phyloP scores from a whole-genome alignment of 345 rosid species.

The Theobroma cacao region DNA sequence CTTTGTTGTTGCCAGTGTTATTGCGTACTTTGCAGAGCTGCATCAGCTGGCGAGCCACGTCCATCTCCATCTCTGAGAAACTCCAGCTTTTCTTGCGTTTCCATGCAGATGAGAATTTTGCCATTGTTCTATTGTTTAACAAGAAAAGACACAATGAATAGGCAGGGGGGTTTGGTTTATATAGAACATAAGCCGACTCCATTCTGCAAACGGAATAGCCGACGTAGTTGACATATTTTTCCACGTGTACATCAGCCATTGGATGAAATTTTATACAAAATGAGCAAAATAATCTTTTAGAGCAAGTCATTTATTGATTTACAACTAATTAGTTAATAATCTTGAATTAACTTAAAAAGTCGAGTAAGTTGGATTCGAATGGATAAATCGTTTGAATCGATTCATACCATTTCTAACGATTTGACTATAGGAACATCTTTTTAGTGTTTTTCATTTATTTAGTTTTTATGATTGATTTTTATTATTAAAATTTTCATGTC shows the following conservation, averaged over 20 bases:
- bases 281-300: neutral
- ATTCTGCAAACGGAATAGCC: neutral
- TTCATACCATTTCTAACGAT: too few relatives aligned
- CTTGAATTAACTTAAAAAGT: too few relatives aligned
- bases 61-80: conserved; percentile 1
- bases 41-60: conserved; percentile 2
- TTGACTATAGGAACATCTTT: too few relatives aligned
- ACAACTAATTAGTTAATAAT: too few relatives aligned
- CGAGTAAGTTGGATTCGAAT: too few relatives aligned
- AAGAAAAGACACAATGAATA: neutral
- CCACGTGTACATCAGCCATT: neutral
- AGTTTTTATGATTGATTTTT: too few relatives aligned
- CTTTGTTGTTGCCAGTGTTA: neutral
- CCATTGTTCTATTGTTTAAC: neutral
- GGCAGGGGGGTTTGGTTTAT: neutral
- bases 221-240: neutral
- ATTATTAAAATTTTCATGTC: too few relatives aligned
- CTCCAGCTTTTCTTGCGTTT: neutral
- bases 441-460: too few relatives aligned
- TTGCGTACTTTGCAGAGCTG: neutral
- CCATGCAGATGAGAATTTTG: neutral
- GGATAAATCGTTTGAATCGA: too few relatives aligned
- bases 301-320: neutral
- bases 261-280: neutral
- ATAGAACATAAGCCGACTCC: neutral